A percentile compares a stretch with the other conserved stretches of the same genome.
These are phyloP conservation scores for Elsinoe perseae DNA, from an alignment of 2,329 filamentous ascomycete species.

Conservation along the genomic window DNA sequence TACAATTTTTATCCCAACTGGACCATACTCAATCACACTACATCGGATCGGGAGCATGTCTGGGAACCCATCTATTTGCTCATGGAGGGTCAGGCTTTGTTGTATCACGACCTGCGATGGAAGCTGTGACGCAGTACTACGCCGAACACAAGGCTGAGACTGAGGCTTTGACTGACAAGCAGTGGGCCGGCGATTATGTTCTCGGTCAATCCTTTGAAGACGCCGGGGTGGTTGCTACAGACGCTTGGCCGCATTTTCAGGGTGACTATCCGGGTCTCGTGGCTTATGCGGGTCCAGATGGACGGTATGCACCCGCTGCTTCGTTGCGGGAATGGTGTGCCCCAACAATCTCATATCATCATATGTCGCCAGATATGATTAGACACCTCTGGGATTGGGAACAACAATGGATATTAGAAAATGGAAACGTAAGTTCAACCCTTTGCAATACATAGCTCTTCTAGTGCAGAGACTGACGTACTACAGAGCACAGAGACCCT, in stretches of 20 bases:
- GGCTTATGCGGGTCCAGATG: slow-evolving; percentile 18
- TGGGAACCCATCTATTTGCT: slow-evolving; percentile 34
- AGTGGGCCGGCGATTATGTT: slow-evolving; percentile 27
- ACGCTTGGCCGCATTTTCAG: slow-evolving; percentile 26
- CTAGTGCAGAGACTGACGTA: too few relatives aligned
- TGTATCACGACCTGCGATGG: slow-evolving; percentile 35
- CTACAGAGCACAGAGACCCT: not conserved
- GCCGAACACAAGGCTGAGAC: slow-evolving; percentile 30
- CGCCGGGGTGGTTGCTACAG: slow-evolving; percentile 21
- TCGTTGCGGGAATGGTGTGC: slow-evolving; percentile 24
- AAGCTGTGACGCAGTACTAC: slow-evolving; percentile 32
- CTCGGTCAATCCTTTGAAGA: slow-evolving; percentile 24
- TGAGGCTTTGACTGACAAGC: slow-evolving; percentile 22
- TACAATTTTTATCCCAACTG: slow-evolving; percentile 34
- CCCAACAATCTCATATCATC: slow-evolving; percentile 24
- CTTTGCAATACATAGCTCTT: too few relatives aligned
- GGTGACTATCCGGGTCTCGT: slow-evolving; percentile 27
- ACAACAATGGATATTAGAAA: slow-evolving; percentile 22
- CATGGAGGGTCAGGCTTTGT: slow-evolving; percentile 39
- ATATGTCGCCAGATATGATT: slow-evolving; percentile 22
- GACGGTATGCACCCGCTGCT: not conserved
- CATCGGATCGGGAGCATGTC: slow-evolving; percentile 32
- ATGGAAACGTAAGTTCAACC: not conserved
- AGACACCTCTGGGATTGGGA: slow-evolving; percentile 25
- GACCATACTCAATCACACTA: slow-evolving; percentile 37